Base-by-base conservation (phyloP, 2,329 filamentous ascomycete species). In the Ascochyta viciae-villosae region DNA sequence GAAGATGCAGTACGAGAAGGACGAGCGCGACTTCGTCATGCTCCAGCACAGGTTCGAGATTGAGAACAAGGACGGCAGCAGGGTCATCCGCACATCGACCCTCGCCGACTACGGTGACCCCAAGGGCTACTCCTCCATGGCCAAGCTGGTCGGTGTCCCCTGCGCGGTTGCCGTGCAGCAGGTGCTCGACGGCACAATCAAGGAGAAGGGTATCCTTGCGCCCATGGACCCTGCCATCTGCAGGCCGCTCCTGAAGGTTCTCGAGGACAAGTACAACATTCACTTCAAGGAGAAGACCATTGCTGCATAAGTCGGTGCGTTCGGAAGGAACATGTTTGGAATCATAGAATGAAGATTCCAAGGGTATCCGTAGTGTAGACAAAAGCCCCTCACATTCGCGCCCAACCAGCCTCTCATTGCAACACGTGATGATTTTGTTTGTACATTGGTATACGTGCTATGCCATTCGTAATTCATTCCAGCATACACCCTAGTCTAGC, bases 1-100 rank as follows among this genome's bases (percentile, higher is more conserved):
- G 82, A 96, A 96, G 87, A 96, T 96, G 91, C 85, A 90, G 77
- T 96, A 89, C 77, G 89, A 85, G 71, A 82, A 89, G 67, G 89
- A 85, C 58, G 92, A 96, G 85, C 88, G 92, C 57, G 92, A 96
- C 77, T 81, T 96, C 64, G 90, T 95, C 52, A 83, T 86, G 79
- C 83, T 92, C 29, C 89, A 92, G 80, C 89, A 91, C 81, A 89
- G 87, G 80, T 96, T 96, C 75, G 87, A 88, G 74, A 91, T 96
- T 65, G 90, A 95, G 82, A 82, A 89, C 78, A 87, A 88, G 78
- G 89, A 95, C 74, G 92, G 92, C 69, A 85, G 80, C 73, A 85
- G 84, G 75, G 87, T 96, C 81, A 92, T 87, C 40, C 83, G 88
- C 61, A 93, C 90, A 23, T 91, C 88, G 38, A 96, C 92, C 1